Conservation (phyloP, 1,284 basidiomycete species). For the Marasmius oreades region DNA sequence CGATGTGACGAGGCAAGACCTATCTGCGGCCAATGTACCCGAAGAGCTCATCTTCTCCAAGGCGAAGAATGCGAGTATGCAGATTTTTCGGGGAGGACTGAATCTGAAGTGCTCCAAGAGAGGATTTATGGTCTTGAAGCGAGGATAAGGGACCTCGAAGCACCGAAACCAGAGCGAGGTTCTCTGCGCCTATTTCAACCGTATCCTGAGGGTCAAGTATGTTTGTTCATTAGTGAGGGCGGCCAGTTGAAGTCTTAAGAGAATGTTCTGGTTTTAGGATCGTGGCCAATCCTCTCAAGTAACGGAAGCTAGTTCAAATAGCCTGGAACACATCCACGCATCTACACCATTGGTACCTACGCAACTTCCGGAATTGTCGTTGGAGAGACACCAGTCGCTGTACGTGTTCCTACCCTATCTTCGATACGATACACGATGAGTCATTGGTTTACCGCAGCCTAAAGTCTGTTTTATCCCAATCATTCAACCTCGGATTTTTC, state of each 20-base stretch:
- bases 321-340: too few relatives aligned
- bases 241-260: too few relatives aligned
- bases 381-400: too few relatives aligned
- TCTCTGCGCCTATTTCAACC: not conserved
- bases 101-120: not conserved
- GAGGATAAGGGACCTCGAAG: not conserved
- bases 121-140: not conserved
- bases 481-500: constrained; percentile 45
- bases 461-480: constrained; percentile 24
- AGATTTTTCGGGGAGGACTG: not conserved
- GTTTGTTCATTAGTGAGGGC: too few relatives aligned
- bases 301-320: too few relatives aligned
- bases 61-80: constrained; percentile 18
- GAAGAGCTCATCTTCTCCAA: constrained; percentile 14
- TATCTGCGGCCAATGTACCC: constrained; percentile 25
- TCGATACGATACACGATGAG: too few relatives aligned
- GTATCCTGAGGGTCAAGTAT: not conserved
- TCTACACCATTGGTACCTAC: too few relatives aligned
- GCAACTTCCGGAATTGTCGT: too few relatives aligned
- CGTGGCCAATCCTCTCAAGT: too few relatives aligned
- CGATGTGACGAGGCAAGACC: constrained; percentile 28
- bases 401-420: too few relatives aligned
- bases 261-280: too few relatives aligned
- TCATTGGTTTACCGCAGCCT: too few relatives aligned
- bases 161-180: not conserved